phyloP scores from a whole-genome alignment of 495 filamentous ascomycete genomes.

The Ascodesmis nigricans region DNA sequence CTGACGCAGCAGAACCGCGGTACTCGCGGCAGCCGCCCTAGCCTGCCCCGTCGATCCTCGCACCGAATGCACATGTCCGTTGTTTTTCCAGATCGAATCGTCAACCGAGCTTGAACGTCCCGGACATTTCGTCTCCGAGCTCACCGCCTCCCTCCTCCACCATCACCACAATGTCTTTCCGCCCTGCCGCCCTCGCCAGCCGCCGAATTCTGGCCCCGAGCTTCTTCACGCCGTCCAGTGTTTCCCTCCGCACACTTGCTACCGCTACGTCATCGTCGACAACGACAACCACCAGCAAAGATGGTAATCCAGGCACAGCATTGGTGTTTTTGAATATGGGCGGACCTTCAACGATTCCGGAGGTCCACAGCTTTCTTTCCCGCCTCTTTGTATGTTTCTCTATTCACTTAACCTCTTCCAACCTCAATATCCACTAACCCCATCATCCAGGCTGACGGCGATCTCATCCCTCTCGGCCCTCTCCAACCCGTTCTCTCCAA shows the following conservation, averaged over 20 bases:
- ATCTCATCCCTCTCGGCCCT: conserved; percentile 87
- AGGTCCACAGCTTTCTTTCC: conserved; percentile 84
- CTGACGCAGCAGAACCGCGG: too few species aligned
- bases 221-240: too few species aligned
- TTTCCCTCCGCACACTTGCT: conserved; percentile 5
- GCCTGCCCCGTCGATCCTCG: too few species aligned
- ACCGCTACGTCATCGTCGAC: conserved; percentile 1
- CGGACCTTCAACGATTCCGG: conserved; percentile 66
- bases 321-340: conserved; percentile 99
- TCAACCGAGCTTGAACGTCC: too few species aligned
- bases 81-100: too few species aligned
- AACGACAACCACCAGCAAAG: conserved; percentile 1
- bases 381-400: conserved; percentile 51
- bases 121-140: not conserved
- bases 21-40: too few species aligned
- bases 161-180: conserved; percentile 2
- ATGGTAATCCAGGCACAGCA: too few species aligned
- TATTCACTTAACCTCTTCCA: not conserved
- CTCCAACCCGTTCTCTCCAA: conserved; percentile 80
- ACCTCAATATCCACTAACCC: conserved; percentile 5
- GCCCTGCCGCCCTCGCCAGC: not conserved
- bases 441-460: conserved; percentile 50
- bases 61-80: too few species aligned
- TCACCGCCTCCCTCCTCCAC: not conserved
- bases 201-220: not conserved